Evolutionary conservation across 2,329 filamentous ascomycete genomes (phyloP).

Genomic region (Venturia oleaginea): DNA sequence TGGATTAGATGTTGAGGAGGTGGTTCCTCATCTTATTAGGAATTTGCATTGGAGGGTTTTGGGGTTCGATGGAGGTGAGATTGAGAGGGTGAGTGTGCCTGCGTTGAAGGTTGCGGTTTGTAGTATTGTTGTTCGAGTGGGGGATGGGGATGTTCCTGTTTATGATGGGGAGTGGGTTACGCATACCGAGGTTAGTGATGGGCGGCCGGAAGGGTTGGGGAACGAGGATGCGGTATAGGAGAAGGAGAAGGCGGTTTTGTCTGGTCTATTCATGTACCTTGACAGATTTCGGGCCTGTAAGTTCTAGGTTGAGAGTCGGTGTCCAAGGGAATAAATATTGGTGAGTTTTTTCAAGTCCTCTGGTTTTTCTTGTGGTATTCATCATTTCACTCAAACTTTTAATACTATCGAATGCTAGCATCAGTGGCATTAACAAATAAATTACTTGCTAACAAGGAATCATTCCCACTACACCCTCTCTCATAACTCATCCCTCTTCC

Average conservation of each 20-base stretch:
- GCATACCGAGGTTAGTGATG: conserved; percentile 16
- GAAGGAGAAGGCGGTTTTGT: no score
- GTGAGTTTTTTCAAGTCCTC: no score
- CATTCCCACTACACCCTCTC: no score
- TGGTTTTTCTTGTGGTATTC: no score
- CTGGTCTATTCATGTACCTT: no score
- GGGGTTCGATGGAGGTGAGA: conserved; percentile 16
- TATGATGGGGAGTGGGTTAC: conserved; percentile 13
- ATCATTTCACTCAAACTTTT: no score
- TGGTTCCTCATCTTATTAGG: conserved; percentile 18
- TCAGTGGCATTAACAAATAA: no score
- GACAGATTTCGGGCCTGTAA: no score
- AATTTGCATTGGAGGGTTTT: conserved; percentile 17
- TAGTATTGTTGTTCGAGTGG: conserved; percentile 15
- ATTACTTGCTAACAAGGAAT: no score
- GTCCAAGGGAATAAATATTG: no score
- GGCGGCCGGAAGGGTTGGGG: conserved; percentile 14
- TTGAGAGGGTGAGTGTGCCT: conserved; percentile 13
- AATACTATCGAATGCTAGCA: no score
- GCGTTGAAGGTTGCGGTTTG: conserved; percentile 17
- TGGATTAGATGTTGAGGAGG: conserved; percentile 23
- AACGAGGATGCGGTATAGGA: not conserved
- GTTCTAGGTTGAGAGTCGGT: no score
- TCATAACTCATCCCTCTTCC: conserved; percentile 38
- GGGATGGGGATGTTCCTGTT: conserved; percentile 16